phyloP scores from a whole-genome alignment of 345 rosid species.

The Eucalyptus pumila region DNA sequence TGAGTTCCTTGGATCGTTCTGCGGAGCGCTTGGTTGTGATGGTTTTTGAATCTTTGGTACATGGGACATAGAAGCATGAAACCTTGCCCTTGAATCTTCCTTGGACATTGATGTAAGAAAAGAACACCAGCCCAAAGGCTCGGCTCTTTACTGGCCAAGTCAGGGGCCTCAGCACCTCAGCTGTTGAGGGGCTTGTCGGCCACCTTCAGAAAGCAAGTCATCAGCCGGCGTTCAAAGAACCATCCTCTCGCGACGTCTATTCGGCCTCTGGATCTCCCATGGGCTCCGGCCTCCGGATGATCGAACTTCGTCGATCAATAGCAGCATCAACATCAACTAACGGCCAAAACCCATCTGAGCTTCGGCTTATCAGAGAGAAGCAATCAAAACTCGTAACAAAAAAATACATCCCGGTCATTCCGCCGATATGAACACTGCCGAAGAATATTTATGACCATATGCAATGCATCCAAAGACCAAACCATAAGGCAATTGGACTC shows the following conservation, averaged over 20 bases:
- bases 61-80: not conserved
- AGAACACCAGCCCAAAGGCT: not conserved
- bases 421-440: accelerated
- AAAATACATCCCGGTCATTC: not conserved
- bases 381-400: not conserved
- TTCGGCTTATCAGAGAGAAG: accelerated
- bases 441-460: not conserved
- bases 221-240: not conserved
- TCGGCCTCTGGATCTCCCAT: not conserved
- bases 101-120: not conserved
- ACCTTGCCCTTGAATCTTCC: not conserved
- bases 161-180: not conserved
- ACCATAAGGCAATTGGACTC: not conserved
- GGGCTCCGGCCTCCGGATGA: too few relatives aligned
- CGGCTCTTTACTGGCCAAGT: not conserved
- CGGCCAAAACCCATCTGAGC: not conserved
- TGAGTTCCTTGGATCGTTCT: not conserved
- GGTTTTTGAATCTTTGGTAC: not conserved
- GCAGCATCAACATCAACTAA: too few relatives aligned
- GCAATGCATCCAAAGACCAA: not conserved
- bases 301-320: too few relatives aligned
- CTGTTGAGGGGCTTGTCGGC: not conserved
- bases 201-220: not conserved
- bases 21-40: not conserved
- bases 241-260: not conserved